Evolutionary conservation across 179 eudicot species (phyloP), one percentile per base, ranked within the genome.

Genomic region (Silene coronaria): DNA sequence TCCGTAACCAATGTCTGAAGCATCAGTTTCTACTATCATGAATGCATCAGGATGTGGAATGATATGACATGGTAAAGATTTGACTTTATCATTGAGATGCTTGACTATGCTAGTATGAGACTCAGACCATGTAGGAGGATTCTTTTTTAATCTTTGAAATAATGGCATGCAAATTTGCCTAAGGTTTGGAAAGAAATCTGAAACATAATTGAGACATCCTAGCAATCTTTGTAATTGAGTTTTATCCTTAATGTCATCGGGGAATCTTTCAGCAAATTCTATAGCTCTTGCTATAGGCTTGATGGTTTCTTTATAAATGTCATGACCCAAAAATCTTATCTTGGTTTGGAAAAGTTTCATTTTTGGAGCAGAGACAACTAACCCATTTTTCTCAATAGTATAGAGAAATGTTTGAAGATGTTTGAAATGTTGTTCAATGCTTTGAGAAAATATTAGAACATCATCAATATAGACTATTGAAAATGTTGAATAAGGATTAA

Each of bases 391-490:
- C 45, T 36, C 45, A 3, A 36, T 36, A 36, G 45, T 36, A 36
- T 21, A 8, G 4, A 19, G 64, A 19, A 60, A 60, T 6, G 64
- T 60, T 19, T 60, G 64, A 8, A 60, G 24, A 19, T 60, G 23
- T 9, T 60, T 60, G 26, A 60, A 60, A 60, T 60, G 64, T 21
- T 60, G 64, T n/a, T 60, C 24, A 19, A 60, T 21, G 24, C 7
- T 60, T 60, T 60, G 23, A n/a, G 26, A 60, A 19, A 60, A 60
- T 19, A 60, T 60, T n/a, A 60, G 5, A 60, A 60, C 26, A 19
- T 60, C 64, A 60, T 60, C 64, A 3, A 60, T 60, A 21, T 60
- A 60, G 21, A 60, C 64, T n/a, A 60, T 60, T 60, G 64, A 60
- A n/a, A n/a, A n/a, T n/a, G n/a, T n/a, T n/a, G n/a, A n/a, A n/a